Conservation (phyloP, 108 stramenopile species). For the Parmales sp. region DNA sequence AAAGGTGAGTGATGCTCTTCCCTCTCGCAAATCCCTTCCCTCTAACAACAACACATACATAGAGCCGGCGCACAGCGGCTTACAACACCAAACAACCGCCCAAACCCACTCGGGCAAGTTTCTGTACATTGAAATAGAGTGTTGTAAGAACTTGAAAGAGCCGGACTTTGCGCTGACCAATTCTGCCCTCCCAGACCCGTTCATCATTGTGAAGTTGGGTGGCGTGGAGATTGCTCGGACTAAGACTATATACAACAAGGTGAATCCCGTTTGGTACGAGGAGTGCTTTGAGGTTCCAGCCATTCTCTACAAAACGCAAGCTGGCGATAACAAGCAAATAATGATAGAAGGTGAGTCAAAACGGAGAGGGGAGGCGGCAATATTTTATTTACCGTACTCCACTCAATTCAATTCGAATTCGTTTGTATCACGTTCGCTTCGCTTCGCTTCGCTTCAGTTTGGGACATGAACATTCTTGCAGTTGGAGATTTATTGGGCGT, state of each 20-base stretch:
- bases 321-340: too few relatives aligned
- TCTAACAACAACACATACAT: too few relatives aligned
- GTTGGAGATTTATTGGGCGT: background rate
- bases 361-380: too few relatives aligned
- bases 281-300: slow-evolving; percentile 7
- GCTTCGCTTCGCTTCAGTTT: too few relatives aligned
- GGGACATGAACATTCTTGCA: background rate
- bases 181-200: slow-evolving; percentile 1
- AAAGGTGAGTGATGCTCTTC: too few relatives aligned
- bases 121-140: background rate
- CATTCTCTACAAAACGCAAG: background rate
- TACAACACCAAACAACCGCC: too few relatives aligned
- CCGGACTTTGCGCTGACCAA: background rate
- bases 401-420: too few relatives aligned
- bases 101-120: background rate
- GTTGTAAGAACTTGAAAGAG: background rate
- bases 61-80: too few relatives aligned
- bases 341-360: too few relatives aligned
- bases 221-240: background rate
- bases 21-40: too few relatives aligned
- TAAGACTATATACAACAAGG: background rate
- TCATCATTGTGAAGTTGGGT: background rate
- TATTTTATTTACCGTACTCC: too few relatives aligned
- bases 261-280: background rate
- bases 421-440: too few relatives aligned